These are phyloP conservation scores for Lipomyces chichibuensis DNA, from an alignment of 805 yeast species.

Conservation along the genomic window DNA sequence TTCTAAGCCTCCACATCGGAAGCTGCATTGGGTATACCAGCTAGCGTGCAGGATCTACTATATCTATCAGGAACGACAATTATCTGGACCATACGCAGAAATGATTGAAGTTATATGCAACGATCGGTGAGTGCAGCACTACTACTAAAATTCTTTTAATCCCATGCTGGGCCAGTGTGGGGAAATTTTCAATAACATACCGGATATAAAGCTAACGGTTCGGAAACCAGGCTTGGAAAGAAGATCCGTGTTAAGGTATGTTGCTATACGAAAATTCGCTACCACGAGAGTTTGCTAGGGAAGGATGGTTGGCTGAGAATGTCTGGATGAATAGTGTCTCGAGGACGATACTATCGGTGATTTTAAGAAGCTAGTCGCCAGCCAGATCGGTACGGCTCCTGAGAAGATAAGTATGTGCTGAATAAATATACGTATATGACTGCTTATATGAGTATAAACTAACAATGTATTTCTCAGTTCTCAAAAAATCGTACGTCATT, in stretches of 20 bases:
- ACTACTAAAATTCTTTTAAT: no score
- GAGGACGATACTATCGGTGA: constrained; percentile 87
- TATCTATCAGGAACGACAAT: neutral
- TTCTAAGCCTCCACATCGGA: neutral
- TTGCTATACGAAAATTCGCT: neutral
- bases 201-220: neutral
- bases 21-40: neutral
- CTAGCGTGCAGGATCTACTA: neutral
- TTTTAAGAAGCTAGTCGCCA: constrained; percentile 77
- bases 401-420: constrained; percentile 51
- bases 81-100: neutral
- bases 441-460: neutral
- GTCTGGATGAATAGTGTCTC: constrained; percentile 53
- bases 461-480: constrained; percentile 46
- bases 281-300: neutral
- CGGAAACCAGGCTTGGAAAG: constrained; percentile 68
- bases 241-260: constrained; percentile 73
- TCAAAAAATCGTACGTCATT: constrained; percentile 67
- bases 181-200: neutral
- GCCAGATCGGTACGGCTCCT: constrained; percentile 77
- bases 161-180: no score
- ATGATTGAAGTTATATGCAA: constrained; percentile 77
- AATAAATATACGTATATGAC: neutral
- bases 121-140: constrained; percentile 54
- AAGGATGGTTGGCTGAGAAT: neutral